phyloP scores from a whole-genome alignment of 306 rosid species.

The Lupinus albus region DNA sequence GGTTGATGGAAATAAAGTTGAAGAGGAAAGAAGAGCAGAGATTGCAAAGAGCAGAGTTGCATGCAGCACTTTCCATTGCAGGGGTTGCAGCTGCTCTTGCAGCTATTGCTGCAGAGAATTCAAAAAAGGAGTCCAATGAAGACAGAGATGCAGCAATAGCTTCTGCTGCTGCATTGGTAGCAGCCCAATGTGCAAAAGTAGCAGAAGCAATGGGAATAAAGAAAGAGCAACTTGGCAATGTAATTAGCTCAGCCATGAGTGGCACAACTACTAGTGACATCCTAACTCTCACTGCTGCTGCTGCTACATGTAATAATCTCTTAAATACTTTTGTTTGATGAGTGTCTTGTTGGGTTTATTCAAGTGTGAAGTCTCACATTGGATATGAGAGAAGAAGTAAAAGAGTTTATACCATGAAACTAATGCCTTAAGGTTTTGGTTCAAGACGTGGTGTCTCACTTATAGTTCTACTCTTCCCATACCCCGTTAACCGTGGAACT shows the following conservation, averaged over 20 bases:
- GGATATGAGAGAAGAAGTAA: too few species aligned
- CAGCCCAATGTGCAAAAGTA: conserved; percentile 87
- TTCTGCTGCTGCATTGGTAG: conserved; percentile 88
- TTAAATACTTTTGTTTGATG: neutral
- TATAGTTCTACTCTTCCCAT: too few species aligned
- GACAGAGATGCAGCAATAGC: conserved; percentile 79
- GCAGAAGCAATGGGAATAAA: conserved; percentile 96
- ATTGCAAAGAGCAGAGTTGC: conserved; percentile 81
- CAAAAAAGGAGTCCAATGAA: conserved; percentile 46
- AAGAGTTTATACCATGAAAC: too few species aligned
- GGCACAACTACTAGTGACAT: conserved; percentile 70
- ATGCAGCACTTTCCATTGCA: conserved; percentile 90
- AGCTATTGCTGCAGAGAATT: conserved; percentile 71
- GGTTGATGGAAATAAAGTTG: conserved; percentile 78
- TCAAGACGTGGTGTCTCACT: too few species aligned
- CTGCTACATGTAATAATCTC: conserved; percentile 67
- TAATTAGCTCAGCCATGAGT: conserved; percentile 73
- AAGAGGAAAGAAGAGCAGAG: conserved; percentile 76
- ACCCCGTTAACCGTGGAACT: too few species aligned
- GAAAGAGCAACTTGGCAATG: conserved; percentile 62
- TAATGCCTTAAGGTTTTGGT: too few species aligned
- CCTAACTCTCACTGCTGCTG: conserved; percentile 87
- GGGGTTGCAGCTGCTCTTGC: conserved; percentile 97
- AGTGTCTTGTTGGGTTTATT: too few species aligned
- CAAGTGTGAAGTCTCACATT: too few species aligned